Evolutionary conservation across 2,329 filamentous ascomycete species (phyloP), one percentile per base, ranked within the genome.

Genomic region (Celoporthe dispersa): DNA sequence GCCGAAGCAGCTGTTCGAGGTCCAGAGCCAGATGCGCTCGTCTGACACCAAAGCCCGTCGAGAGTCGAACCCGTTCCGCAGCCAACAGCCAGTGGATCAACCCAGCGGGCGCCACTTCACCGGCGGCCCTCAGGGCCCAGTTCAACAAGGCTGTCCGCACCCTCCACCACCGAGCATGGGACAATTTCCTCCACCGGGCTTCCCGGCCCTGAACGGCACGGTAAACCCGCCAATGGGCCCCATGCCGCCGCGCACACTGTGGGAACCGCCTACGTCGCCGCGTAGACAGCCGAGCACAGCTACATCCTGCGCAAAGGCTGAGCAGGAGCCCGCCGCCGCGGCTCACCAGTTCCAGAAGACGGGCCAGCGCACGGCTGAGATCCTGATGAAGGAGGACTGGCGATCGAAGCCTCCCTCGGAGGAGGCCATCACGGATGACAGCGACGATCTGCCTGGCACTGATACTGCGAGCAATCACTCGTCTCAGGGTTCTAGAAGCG

Each of bases 371-470:
- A 44, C 7, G 8, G n/a, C 22, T 4, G 12, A 59, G n/a, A 59
- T 59, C 37, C n/a, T 66, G 9, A n/a, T 7, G 33, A 57, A 68
- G 37, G 68, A 68, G n/a, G 55, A 70, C 63, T 72, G 68, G 68
- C 62, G 70, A 19, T 39, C 51, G 11, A 72, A 70, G 55, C 70
- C 70, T 12, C 55, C 61, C 7, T 64, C 70, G 3, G 68, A 72
- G 31, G 68, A 71, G 48, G 61, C 48, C 16, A 65, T 70, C 25
- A 37, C 59, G n/a, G 65, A 72, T 22, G 60, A 66, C 5, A 57
- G 41, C 4, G 25, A 62, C 25, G 60, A 65, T 8, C 16, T 11
- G 19, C 67, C 68, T 22, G 67, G 33, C 8, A 16, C 28, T 25
- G 70, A 67, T 39, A 65, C 11, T 44, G 44, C 64, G 12, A 67